Evolutionary conservation across 176 grass and related monocot genomes (phyloP).

Genomic region (Triticum dicoccoides): DNA sequence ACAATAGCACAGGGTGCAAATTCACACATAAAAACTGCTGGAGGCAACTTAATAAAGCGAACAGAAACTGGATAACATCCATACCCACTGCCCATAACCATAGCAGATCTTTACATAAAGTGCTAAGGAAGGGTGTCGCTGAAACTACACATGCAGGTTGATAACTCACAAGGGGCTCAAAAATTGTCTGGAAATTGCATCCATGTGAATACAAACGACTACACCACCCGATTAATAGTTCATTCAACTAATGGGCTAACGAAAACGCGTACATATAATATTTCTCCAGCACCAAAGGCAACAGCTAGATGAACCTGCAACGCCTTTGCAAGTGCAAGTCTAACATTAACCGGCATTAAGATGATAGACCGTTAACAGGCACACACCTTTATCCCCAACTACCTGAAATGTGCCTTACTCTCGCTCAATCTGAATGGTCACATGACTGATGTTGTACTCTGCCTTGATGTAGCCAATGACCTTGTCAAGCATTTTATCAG

Average conservation of each 20-base stretch:
- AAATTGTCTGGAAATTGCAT: constrained; percentile 29
- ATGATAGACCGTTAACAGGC: constrained; percentile 1
- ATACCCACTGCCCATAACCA: background rate
- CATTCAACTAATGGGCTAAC: constrained; percentile 18
- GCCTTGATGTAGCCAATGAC: constrained; percentile 90
- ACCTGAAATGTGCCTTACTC: constrained; percentile 32
- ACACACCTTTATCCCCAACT: background rate
- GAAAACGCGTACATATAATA: constrained; percentile 1
- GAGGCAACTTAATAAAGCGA: background rate
- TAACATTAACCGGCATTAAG: background rate
- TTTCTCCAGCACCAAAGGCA: constrained; percentile 20
- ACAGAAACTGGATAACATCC: background rate
- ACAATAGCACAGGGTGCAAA: background rate
- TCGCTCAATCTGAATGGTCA: constrained; percentile 96
- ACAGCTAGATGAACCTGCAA: constrained; percentile 7
- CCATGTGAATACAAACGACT: constrained; percentile 18
- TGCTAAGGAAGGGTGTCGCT: background rate
- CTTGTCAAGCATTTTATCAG: constrained; percentile 78
- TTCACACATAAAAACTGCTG: background rate
- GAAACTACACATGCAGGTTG: background rate
- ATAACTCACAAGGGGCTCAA: background rate
- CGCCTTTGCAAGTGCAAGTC: background rate
- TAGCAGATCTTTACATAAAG: constrained; percentile 21
- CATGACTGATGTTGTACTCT: constrained; percentile 97
- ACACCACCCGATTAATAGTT: constrained; percentile 11